A percentile compares a stretch with the other conserved stretches of the same genome.
phyloP scores from a whole-genome alignment of 768 basidiomycete species.

The Boletus pseudo-olivaceus region DNA sequence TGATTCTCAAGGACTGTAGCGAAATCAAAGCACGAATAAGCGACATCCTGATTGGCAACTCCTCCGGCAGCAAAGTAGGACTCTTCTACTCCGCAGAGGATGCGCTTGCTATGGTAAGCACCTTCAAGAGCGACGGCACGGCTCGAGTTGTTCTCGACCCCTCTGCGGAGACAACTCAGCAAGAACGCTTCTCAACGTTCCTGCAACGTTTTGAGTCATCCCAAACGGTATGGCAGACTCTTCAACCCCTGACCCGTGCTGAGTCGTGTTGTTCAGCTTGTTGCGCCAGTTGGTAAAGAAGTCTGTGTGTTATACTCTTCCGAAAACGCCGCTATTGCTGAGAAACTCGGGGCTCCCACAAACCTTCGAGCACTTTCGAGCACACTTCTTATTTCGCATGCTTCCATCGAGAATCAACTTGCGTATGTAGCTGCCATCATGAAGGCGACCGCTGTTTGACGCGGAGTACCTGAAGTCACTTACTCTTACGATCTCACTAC shows the following conservation, averaged over 20 bases:
- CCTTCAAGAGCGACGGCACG: constrained; percentile 49
- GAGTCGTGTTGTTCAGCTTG: constrained; percentile 42
- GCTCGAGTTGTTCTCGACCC: constrained; percentile 43
- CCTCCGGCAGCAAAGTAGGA: constrained; percentile 46
- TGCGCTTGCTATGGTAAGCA: constrained; percentile 48
- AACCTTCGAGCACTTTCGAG: constrained; percentile 42
- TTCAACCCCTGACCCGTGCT: background rate
- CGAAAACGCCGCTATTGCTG: constrained; percentile 41
- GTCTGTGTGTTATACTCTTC: constrained; percentile 61
- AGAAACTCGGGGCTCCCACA: constrained; percentile 48
- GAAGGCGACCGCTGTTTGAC: constrained; percentile 21
- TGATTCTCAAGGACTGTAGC: constrained; percentile 42
- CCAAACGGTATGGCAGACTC: constrained; percentile 44
- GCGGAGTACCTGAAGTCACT: background rate
- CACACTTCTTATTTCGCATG: constrained; percentile 50
- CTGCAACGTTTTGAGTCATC: constrained; percentile 46
- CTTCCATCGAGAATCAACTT: constrained; percentile 56
- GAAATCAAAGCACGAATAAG: constrained; percentile 34
- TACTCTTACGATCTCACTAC: background rate
- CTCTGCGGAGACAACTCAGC: constrained; percentile 41
- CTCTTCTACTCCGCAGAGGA: constrained; percentile 54
- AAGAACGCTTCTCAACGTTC: constrained; percentile 48
- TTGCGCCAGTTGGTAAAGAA: constrained; percentile 48
- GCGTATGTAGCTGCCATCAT: constrained; percentile 55
- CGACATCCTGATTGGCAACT: constrained; percentile 37